Base-by-base conservation (phyloP, 1,139 yeast genomes). In the Magnusiomyces paraingens region DNA sequence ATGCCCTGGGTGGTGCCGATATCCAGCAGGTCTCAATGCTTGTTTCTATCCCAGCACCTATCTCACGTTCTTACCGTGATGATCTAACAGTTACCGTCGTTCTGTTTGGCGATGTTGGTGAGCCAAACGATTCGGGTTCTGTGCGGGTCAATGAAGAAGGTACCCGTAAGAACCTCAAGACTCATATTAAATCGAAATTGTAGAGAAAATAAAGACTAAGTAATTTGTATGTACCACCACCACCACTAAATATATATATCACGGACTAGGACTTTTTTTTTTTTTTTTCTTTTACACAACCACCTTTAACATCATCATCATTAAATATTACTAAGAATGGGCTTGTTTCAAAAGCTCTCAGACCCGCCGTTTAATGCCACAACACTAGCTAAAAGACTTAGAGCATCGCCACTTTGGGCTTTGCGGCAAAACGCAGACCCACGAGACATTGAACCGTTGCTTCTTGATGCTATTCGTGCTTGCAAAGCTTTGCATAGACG, bases 11-110 rank as follows among this genome's bases (percentile, higher is more conserved):
- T 52, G 96, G 97, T 10, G 82, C 80, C 15, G 83, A 86, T 40
- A 79, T 81, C 60, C 96, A 91, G 57, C 93, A 88, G 63, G 89
- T 91, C 0, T 82, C 91, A 14, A 86, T 94, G 81, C 74, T 93
- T 57, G 84, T 91, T 21, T 85, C 95, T 52, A 90, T 93, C 55
- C 98, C 99, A n/a, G 81, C 89, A 41, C 97, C 99, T 1, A 80
- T 86, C 60, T 86, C 96, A 20, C 82, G 99, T 70, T 79, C 89
- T 51, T 93, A 91, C 70, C 81, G 99, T 69, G 99, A 93, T 72
- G 99, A 93, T 67, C 76, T 93, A 65, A 91, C 98, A 0, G 98
- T 91, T 10, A 90, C 97, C 2, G 99, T 93, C 26, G 90, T 91
- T 2, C 93, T 93, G 70, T 93, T 93, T 67, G 95, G 94, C 14